These are phyloP conservation scores for Paxillus rubicundulus DNA, from an alignment of 768 basidiomycete species.

Conservation along the genomic window DNA sequence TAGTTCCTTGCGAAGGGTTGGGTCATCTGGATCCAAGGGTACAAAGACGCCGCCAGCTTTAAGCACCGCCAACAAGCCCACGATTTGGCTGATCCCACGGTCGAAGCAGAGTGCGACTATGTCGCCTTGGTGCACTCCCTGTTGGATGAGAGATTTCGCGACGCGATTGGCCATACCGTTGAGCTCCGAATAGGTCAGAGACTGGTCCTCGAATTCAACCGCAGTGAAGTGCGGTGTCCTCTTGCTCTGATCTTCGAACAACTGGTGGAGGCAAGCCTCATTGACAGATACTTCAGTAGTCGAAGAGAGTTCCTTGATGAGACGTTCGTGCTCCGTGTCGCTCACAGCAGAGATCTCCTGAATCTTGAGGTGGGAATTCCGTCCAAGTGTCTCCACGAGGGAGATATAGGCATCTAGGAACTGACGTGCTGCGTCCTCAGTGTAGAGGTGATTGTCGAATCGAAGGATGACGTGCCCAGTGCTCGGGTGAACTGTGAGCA, in stretches of 20 bases:
- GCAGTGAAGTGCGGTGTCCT: slow-evolving; percentile 22
- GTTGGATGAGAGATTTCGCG: slow-evolving; percentile 24
- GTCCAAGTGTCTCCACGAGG: slow-evolving; percentile 24
- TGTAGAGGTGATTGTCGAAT: slow-evolving; percentile 29
- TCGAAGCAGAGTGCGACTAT: slow-evolving; percentile 30
- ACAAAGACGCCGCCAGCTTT: slow-evolving; percentile 30
- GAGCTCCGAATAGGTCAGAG: slow-evolving; percentile 32
- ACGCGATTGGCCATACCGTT: slow-evolving; percentile 33
- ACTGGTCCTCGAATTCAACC: slow-evolving; percentile 28
- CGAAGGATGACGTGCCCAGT: slow-evolving; percentile 25
- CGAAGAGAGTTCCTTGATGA: slow-evolving; percentile 28
- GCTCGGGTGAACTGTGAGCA: slow-evolving; percentile 26
- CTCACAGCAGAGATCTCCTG: slow-evolving; percentile 17
- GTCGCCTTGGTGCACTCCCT: slow-evolving; percentile 25
- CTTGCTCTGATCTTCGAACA: slow-evolving; percentile 17
- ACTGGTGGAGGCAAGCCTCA: slow-evolving; percentile 18
- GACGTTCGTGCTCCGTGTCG: slow-evolving; percentile 12
- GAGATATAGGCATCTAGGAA: slow-evolving; percentile 30
- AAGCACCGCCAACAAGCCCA: slow-evolving; percentile 31
- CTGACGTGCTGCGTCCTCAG: slow-evolving; percentile 27
- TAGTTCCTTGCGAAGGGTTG: slow-evolving; percentile 27
- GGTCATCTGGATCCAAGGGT: slow-evolving; percentile 29
- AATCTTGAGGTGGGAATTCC: slow-evolving; percentile 10
- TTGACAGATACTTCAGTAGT: slow-evolving; percentile 7
- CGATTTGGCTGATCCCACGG: slow-evolving; percentile 27